Evolutionary conservation across 768 basidiomycete species (phyloP), one percentile per base, ranked within the genome.

Genomic region (Punctularia strigosozonata): DNA sequence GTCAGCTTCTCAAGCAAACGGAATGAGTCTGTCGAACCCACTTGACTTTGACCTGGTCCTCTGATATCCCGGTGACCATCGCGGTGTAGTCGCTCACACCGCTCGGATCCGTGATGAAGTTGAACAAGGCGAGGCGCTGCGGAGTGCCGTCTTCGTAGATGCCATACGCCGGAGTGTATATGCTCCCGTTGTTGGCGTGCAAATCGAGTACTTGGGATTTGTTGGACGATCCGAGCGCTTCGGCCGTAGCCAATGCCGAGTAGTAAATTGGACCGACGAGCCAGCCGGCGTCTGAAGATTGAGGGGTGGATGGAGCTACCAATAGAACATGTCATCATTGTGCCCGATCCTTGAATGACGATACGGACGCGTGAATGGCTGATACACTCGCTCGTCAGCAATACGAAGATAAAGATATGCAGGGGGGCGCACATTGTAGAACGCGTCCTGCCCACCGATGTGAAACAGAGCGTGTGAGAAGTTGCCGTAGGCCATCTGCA

Each of bases 221-320:
- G 50, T 62, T 63, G 19, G 62, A 61, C 23, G 50, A 45, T 28
- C 71, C 71, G 30, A 73, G 57, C 7, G 61, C 52, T 48, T 73
- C 71, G 19, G 69, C 62, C 25, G 69, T 52, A 25, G 58, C 56
- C 28, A 73, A 54, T 20, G 63, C 63, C 4, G 68, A 53, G 51
- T 72, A 73, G 54, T 66, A 72, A 30, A 65, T 51, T 2, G 68
- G 64, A 1, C 67, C 67, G 38, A 67, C 61, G 1, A 66, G 66
- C 69, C 69, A 71, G 41, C 60, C 45, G 34, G 58, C 51, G 43
- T 50, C 51, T 4, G 51, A 31, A 1, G 61, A 57, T 36, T 61
- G 49, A 46, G 65, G 68, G 7, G 60, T 60, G 3, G 69, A 68
- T 2, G 68, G 68, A 2, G 70, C 58, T 59, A 37, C 2, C 30